Evolutionary conservation across 345 rosid genomes (phyloP), one percentile per base, ranked within the genome.

Genomic region (Toxicodendron radicans): DNA sequence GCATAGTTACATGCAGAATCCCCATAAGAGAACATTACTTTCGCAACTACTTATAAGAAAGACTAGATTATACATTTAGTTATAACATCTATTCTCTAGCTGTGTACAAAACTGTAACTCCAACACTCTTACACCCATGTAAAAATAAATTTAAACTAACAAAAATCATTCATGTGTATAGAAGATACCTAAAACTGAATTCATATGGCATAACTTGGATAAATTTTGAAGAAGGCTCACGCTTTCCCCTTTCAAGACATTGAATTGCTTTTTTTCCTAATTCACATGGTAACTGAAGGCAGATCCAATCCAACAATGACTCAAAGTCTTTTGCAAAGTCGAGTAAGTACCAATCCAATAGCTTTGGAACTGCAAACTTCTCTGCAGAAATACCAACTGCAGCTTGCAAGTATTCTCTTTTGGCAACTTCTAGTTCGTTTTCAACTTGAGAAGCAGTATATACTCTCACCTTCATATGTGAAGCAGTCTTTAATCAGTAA

Each of bases 241-340:
- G 75, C 78, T 86, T 89, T 49, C 84, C 89, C 58, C 83, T 86
- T 63, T 86, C 91, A 38, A 92, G 90, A 75, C 84, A 88, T 72
- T 80, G 84, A 49, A 92, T 84, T 67, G 94, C 96, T 77, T 89
- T 87, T 78, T 89, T 87, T 16, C 90, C 85, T 5, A 85, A 75
- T 48, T 90, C 91, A 85, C 85, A 88, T 68, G 96, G 98, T 75
- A 90, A 71, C 78, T 94, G 97, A 66, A 90, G 97, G 84, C 87
- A 90, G 64, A 90, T 83, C 98, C 96, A 92, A 73, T 94, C 94
- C 9, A 94, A 90, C 74, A 94, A 76, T 32, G 94, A 94, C 76
- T 87, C 92, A 61, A 79, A 71, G 83, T 94, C 92, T 78, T 94
- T 94, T 32, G 98, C 93, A 78, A 90, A 92, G 83, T 94, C 97